Base-by-base conservation (phyloP, 345 rosid species). In the Anacardium occidentale region DNA sequence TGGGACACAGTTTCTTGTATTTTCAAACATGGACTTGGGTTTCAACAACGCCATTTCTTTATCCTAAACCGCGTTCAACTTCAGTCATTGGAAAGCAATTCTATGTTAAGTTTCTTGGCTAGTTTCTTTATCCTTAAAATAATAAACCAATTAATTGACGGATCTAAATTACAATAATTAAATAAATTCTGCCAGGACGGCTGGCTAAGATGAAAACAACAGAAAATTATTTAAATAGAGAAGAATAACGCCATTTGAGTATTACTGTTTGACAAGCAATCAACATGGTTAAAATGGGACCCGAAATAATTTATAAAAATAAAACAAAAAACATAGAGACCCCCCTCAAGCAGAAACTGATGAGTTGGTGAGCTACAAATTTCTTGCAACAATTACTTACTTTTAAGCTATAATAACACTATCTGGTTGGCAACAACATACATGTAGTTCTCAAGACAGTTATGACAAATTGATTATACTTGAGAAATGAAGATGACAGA, bases 311-410 rank as follows among this genome's bases (percentile, higher is more conserved):
- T 34, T 34, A 66, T 5, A 50, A 17, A 50, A 15, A 10, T 11
- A 6, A 45, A 44, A 58, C 29, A 58, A 59, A 11, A 34, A 70
- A 59, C 74, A 59, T 18, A 48, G 32, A 3, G 74, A 47, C 74
- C 74, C 56, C 1, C 74, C 56, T 0, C 3, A 59, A 26, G 26
- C 48, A 0, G 7, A 26, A 22, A 17, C n/a, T 47, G 74, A 70
- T 59, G 45, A 59, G 74, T 70, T 44, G 73, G 56, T 45, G 73
- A 70, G 47, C 56, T 26, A 47, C 73, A 70, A 29, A 11, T 26
- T 25, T 70, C 54, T 44, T 18, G 40, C 24, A 58, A 42, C 72
- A 69, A 14, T 42, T 56, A 56, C 42, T 42, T 26, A 59, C 21
- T 42, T 56, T 42, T 24, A 57, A 57, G 64, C 73, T 68, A 34